phyloP scores from a whole-genome alignment of 169 alveolate genomes.

The Cystoisospora suis region DNA sequence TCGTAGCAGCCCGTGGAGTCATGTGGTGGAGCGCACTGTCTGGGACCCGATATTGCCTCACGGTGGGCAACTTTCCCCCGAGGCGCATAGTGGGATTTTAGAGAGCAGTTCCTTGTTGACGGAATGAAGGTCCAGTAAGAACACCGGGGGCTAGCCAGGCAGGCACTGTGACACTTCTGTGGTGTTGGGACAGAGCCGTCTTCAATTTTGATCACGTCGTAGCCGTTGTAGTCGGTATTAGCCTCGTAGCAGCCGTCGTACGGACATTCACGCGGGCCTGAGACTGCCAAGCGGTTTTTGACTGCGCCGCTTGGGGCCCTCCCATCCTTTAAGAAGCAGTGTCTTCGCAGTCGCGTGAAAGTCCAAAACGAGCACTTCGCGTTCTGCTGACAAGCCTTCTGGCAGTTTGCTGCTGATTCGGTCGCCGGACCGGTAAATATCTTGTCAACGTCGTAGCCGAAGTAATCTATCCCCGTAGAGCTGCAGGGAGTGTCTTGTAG shows the following conservation, averaged over 20 bases:
- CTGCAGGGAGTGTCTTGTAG: no score
- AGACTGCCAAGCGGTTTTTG: background rate
- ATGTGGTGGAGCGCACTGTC: background rate
- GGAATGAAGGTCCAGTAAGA: constrained; percentile 34
- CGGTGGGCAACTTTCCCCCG: background rate
- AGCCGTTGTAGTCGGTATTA: constrained; percentile 29
- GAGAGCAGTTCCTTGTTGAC: constrained; percentile 1
- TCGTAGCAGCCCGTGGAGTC: background rate
- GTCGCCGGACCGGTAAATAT: background rate
- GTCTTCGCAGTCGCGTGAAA: background rate
- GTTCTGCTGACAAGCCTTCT: background rate
- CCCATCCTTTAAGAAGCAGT: constrained; percentile 13
- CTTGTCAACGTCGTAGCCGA: constrained; percentile 30
- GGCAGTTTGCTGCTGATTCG: constrained; percentile 13
- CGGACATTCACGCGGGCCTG: background rate
- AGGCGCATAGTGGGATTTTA: background rate
- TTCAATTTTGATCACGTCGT: constrained; percentile 16
- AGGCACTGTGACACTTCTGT: constrained; percentile 16
- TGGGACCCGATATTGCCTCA: constrained; percentile 27
- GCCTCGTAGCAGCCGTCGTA: constrained; percentile 12
- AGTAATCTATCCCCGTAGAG: constrained; percentile 8
- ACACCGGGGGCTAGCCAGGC: background rate
- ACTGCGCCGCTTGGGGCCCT: constrained; percentile 2
- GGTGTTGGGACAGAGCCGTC: background rate
- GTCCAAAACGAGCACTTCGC: background rate